Base-by-base conservation (phyloP, 805 yeast genomes). In the Wickerhamiella australiensis region DNA sequence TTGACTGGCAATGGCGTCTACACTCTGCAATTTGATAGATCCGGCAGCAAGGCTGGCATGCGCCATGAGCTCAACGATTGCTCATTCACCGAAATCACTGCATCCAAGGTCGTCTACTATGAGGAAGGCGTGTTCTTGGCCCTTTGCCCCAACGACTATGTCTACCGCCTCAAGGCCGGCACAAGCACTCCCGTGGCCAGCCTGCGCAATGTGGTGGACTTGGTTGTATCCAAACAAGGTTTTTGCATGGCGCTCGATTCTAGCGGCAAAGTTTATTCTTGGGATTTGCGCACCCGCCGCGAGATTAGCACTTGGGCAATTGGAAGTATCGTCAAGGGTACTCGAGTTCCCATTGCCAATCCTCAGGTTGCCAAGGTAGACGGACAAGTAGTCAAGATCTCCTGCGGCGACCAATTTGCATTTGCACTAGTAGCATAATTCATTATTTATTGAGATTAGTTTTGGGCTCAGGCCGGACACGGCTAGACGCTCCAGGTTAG, bases 201-300 rank as follows among this genome's bases (percentile, higher is more conserved):
- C 42, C 47, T 45, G 13, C 21, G n/a, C 31, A 27, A 36, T 9
- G 25, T 45, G 5, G 47, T 37, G 15, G 47, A 45, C 33, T 17
- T 45, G 5, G 33, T 35, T 13, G 47, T 45, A 3, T 45, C 47
- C 42, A 45, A 45, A 35, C 20, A 33, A 9, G 47, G 47, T 26
- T 45, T 45, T 26, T 45, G 47, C 42, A 33, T 45, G 47, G 47
- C 47, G 2, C 41, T 45, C 18, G 23, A 25, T 15, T 9, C 20
- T 15, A 29, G 15, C 8, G 47, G 47, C 12, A 13, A 36, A 5
- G 47, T 45, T 3, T 25, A 21, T 15, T 15, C 42, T 15, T 45
- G 47, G 47, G 47, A 45, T 25, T 35, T 37, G 22, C 47, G 47
- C 35, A 35, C 41, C n/a, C 47, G 47, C 42, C 47, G 47, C 23